These are phyloP conservation scores for Lobosporangium transversale DNA, from an alignment of 192 early-diverging fungal species.

Conservation along the genomic window DNA sequence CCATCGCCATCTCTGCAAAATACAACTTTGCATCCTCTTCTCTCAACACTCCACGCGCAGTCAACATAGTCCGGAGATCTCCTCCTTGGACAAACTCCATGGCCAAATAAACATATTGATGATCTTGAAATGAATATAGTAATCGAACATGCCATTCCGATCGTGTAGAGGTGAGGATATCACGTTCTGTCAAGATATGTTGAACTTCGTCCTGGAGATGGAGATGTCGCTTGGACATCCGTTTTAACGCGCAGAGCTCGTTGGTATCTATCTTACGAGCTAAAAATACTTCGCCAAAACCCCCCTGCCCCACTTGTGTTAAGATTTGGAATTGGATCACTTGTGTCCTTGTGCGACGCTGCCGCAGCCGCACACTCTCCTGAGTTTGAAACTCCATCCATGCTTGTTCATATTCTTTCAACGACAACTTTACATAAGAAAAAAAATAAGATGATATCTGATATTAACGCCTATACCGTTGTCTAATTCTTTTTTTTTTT, in stretches of 20 bases:
- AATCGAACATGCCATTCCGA: constrained; percentile 80
- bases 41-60: constrained; percentile 66
- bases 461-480: no score
- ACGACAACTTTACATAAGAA: constrained; percentile 44
- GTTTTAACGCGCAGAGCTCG: constrained; percentile 84
- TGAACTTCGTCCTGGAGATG: constrained; percentile 76
- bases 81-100: constrained; percentile 84
- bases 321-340: constrained; percentile 77
- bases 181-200: constrained; percentile 81
- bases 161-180: constrained; percentile 69
- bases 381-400: constrained; percentile 66
- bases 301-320: constrained; percentile 79
- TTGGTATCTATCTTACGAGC: constrained; percentile 82
- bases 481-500: not conserved
- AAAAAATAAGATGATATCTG: not conserved
- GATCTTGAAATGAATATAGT: constrained; percentile 81
- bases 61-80: constrained; percentile 75
- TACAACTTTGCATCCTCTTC: constrained; percentile 82
- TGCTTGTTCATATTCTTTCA: constrained; percentile 59
- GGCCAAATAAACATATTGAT: constrained; percentile 78
- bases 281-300: constrained; percentile 83
- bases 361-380: constrained; percentile 70
- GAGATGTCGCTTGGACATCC: constrained; percentile 78
- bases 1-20: constrained; percentile 84
- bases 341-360: constrained; percentile 72